phyloP scores from a whole-genome alignment of 1,284 basidiomycete species.

The Irpex lacteus region DNA sequence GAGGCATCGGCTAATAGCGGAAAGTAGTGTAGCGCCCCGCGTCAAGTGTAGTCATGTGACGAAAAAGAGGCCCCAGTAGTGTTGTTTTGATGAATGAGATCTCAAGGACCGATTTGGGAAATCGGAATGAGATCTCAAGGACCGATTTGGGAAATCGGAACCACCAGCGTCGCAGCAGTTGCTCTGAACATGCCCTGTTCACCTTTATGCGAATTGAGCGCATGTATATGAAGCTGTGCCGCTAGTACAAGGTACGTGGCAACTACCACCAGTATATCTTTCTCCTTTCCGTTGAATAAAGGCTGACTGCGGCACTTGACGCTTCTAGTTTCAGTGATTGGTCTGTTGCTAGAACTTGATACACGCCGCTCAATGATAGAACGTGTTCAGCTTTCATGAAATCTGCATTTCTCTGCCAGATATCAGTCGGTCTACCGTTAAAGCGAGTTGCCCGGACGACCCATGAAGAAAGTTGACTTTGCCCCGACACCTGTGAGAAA shows the following conservation, averaged over 20 bases:
- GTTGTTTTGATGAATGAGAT: no score
- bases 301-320: neutral
- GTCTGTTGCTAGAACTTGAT: neutral
- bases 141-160: no score
- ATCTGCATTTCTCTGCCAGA: neutral
- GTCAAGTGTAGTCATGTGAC: no score
- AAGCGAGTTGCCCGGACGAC: neutral
- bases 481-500: neutral
- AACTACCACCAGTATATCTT: neutral
- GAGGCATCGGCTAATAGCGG: no score
- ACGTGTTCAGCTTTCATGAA: neutral
- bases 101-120: no score
- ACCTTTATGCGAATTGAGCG: no score
- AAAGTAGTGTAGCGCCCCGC: no score
- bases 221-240: no score
- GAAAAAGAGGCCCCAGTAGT: no score
- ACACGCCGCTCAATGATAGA: neutral
- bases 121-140: no score
- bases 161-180: no score
- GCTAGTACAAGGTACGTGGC: neutral
- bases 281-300: neutral
- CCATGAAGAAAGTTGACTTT: neutral
- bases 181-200: no score
- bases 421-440: neutral
- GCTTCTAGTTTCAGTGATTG: neutral